These are phyloP conservation scores for Pichia sp. DNA, from an alignment of 1,139 yeast genomes.

Conservation along the genomic window DNA sequence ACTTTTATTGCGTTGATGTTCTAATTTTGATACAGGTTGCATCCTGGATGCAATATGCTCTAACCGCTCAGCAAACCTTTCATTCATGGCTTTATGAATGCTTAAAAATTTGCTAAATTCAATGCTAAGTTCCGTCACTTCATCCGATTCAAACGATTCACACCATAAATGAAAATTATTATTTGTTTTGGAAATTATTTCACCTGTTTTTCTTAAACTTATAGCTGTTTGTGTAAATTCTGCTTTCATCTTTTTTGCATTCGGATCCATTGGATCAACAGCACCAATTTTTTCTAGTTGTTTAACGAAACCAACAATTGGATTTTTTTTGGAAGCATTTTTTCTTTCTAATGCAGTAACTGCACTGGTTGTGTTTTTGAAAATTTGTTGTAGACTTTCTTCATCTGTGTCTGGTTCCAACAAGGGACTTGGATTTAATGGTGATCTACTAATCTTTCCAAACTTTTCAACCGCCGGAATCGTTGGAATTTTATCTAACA, in stretches of 20 bases:
- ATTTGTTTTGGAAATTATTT: conserved; percentile 1
- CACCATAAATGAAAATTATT: conserved; percentile 7
- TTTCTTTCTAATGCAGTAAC: conserved; percentile 4
- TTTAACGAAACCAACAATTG: conserved; percentile 5
- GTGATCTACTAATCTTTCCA: neutral
- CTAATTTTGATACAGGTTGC: neutral
- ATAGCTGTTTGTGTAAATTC: conserved; percentile 3
- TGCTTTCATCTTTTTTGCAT: conserved; percentile 1
- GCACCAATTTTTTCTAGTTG: conserved; percentile 17
- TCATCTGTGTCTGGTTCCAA: neutral
- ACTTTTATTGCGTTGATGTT: conserved; percentile 5
- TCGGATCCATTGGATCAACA: conserved; percentile 5
- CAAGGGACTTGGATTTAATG: conserved; percentile 8
- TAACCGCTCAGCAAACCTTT: conserved; percentile 4
- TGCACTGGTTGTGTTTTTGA: conserved; percentile 3
- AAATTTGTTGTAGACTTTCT: neutral
- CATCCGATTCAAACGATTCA: conserved; percentile 8
- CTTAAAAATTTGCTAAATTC: conserved; percentile 9
- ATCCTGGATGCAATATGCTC: conserved; percentile 5
- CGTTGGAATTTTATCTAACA: neutral
- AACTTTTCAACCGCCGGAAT: conserved; percentile 3
- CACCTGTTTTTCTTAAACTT: conserved; percentile 1
- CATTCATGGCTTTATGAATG: conserved; percentile 5
- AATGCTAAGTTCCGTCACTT: conserved; percentile 4
- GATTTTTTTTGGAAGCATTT: neutral